These are phyloP conservation scores for Cryphonectria nitschkei DNA, from an alignment of 2,329 filamentous ascomycete species.

Conservation along the genomic window DNA sequence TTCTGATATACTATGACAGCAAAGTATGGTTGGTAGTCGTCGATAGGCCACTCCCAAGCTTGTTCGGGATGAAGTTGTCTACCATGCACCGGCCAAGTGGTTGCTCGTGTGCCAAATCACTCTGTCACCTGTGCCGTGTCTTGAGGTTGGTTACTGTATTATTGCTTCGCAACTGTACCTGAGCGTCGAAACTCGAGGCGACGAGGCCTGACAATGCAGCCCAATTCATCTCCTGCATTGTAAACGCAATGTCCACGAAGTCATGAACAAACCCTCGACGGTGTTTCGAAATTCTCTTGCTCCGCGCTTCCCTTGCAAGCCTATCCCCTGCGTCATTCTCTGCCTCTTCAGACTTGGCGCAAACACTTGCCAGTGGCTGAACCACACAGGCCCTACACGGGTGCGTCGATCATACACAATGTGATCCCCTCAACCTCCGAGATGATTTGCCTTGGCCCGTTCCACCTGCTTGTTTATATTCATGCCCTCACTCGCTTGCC, in stretches of 20 bases:
- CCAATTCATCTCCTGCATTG: not conserved
- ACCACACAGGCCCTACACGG: constrained; percentile 23
- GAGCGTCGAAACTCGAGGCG: constrained; percentile 8
- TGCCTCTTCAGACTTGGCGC: constrained; percentile 19
- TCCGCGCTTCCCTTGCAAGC: constrained; percentile 16
- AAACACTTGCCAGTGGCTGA: constrained; percentile 18
- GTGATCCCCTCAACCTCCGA: constrained; percentile 24
- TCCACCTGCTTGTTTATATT: constrained; percentile 30
- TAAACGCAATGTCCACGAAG: constrained; percentile 13
- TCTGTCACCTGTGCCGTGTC: not conserved
- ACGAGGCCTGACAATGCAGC: not conserved
- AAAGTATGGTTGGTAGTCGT: not conserved
- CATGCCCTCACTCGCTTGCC: constrained; percentile 32
- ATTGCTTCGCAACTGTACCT: not conserved
- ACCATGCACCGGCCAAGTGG: not conserved
- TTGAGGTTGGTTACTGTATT: not conserved
- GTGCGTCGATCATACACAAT: constrained; percentile 27
- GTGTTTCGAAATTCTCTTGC: constrained; percentile 22
- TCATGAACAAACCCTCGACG: constrained; percentile 23
- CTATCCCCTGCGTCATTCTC: constrained; percentile 21
- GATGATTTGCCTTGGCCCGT: constrained; percentile 17
- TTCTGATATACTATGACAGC: not conserved
- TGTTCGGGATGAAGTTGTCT: not conserved
- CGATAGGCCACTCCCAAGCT: not conserved
- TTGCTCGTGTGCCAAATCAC: not conserved